phyloP scores from a whole-genome alignment of 345 rosid species.

The Pugionium dolabratum region DNA sequence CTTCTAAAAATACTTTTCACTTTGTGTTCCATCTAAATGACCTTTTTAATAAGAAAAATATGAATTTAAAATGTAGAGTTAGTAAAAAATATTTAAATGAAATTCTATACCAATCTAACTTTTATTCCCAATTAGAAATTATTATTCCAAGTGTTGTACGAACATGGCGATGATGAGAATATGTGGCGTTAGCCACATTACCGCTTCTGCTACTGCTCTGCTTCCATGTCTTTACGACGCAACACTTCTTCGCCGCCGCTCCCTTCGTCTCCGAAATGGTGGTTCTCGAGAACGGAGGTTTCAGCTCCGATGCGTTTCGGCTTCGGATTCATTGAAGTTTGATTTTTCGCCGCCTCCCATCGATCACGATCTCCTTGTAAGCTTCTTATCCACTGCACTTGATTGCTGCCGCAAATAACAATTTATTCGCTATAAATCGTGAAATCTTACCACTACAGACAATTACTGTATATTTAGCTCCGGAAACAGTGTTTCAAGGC shows the following conservation, averaged over 20 bases:
- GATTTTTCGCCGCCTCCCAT: constrained; percentile 87
- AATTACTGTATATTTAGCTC: background rate
- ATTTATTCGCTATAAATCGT: background rate
- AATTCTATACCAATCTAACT: too few relatives aligned
- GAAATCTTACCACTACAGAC: background rate
- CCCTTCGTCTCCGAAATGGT: constrained; percentile 17
- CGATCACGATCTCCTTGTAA: constrained; percentile 76
- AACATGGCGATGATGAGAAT: constrained; percentile 41
- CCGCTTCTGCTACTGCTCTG: constrained; percentile 27
- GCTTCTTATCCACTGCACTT: background rate
- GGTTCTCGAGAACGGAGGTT: constrained; percentile 1
- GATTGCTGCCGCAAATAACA: background rate
- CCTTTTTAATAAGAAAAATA: too few relatives aligned
- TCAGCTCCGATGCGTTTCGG: constrained; percentile 36
- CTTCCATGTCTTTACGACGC: constrained; percentile 25
- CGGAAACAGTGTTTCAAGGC: background rate
- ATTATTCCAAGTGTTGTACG: constrained; percentile 1
- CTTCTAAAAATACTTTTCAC: background rate
- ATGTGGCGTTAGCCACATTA: constrained; percentile 21
- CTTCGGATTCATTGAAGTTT: constrained; percentile 54
- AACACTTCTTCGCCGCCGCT: constrained; percentile 25
- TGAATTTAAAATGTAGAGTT: too few relatives aligned
- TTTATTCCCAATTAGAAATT: too few relatives aligned
- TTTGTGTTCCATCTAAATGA: too few relatives aligned
- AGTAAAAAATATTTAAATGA: too few relatives aligned